phyloP scores from a whole-genome alignment of 169 alveolate genomes.

The Plasmodium yoelii region DNA sequence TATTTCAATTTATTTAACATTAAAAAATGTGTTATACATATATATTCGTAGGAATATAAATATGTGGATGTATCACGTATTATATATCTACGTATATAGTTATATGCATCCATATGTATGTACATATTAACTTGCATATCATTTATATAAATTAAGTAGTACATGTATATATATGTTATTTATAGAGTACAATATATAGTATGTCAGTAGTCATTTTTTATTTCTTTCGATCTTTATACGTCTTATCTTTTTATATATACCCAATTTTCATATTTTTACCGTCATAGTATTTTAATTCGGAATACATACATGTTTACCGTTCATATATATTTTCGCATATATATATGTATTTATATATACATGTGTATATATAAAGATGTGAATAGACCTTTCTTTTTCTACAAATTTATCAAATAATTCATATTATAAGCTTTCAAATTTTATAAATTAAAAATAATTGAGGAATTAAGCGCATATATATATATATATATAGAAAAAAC shows the following conservation, averaged over 20 bases:
- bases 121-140: neutral
- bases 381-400: neutral
- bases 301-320: conserved; percentile 1
- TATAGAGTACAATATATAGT: neutral
- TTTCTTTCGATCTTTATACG: neutral
- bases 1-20: neutral
- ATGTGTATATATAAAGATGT: neutral
- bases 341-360: neutral
- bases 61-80: neutral
- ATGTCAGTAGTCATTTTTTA: neutral
- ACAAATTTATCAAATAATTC: too few relatives aligned
- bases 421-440: too few relatives aligned
- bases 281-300: neutral
- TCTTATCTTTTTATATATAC: neutral
- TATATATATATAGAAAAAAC: too few relatives aligned
- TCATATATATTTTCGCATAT: neutral
- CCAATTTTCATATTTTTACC: too few relatives aligned
- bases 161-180: neutral
- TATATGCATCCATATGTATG: neutral
- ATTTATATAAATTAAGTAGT: neutral
- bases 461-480: too few relatives aligned
- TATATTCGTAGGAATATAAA: neutral
- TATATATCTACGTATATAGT: neutral
- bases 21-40: neutral
- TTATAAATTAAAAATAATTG: too few relatives aligned